Percentiles rank a stretch among this genome's conserved stretches.
Evolutionary conservation across 768 basidiomycete species (phyloP).

Genomic region (Suillus placidus): DNA sequence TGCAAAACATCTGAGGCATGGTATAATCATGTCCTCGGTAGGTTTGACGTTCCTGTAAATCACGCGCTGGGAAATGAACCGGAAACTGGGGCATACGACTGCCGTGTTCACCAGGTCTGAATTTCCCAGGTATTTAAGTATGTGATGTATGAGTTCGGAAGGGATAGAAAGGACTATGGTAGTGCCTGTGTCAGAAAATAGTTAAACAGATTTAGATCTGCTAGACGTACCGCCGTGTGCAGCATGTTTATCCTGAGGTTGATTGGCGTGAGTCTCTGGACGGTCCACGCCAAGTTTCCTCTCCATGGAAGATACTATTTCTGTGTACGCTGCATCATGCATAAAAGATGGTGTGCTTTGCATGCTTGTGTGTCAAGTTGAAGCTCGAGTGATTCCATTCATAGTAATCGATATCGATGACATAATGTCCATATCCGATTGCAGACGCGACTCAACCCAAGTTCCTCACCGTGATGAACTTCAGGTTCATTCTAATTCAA

Average conservation of each 20-base stretch:
- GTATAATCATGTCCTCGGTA: slow-evolving; percentile 5
- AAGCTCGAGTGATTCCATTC: no score
- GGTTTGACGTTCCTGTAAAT: slow-evolving; percentile 16
- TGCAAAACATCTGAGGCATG: slow-evolving; percentile 16
- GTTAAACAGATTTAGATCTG: neutral
- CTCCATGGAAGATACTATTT: neutral
- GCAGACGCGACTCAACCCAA: neutral
- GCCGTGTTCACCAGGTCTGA: slow-evolving; percentile 11
- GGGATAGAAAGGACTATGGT: slow-evolving; percentile 10
- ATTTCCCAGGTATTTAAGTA: slow-evolving; percentile 9
- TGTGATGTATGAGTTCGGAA: slow-evolving; percentile 15
- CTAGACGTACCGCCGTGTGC: neutral
- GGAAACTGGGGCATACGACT: slow-evolving; percentile 8
- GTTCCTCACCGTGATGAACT: slow-evolving; percentile 6
- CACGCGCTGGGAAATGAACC: slow-evolving; percentile 12
- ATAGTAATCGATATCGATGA: neutral
- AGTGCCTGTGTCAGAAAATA: neutral
- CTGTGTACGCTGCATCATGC: neutral
- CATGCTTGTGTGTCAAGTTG: neutral
- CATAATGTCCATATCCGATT: neutral
- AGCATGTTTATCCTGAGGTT: neutral
- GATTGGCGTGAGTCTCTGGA: neutral
- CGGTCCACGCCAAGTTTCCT: neutral
- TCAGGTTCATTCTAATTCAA: neutral
- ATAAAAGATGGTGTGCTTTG: neutral